phyloP scores from a whole-genome alignment of 805 yeast genomes.

The Schwanniomyces sp. region DNA sequence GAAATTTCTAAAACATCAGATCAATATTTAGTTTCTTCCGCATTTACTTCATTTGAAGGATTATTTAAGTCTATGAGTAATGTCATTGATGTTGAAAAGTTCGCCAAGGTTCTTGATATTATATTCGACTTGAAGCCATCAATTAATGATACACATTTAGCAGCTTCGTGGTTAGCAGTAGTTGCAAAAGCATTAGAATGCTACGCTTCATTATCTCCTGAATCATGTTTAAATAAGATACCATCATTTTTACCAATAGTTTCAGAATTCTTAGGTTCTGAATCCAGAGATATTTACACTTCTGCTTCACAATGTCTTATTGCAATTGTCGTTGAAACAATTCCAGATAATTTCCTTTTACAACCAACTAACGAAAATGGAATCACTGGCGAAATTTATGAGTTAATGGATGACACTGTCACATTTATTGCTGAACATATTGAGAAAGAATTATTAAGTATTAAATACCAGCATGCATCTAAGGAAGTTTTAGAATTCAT shows the following conservation, averaged over 20 bases:
- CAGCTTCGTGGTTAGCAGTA: constrained; percentile 95
- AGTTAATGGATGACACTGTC: constrained; percentile 55
- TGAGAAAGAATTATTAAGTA: constrained; percentile 61
- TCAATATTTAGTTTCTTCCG: constrained; percentile 77
- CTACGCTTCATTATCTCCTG: constrained; percentile 33
- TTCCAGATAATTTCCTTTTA: constrained; percentile 60
- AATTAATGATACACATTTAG: constrained; percentile 75
- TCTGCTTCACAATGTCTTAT: constrained; percentile 87
- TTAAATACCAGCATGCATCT: constrained; percentile 75
- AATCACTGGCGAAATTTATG: constrained; percentile 51
- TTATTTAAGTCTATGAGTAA: constrained; percentile 66
- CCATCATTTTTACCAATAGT: constrained; percentile 52
- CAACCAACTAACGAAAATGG: constrained; percentile 43
- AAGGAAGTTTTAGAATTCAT: constrained; percentile 70
- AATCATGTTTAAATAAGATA: constrained; percentile 52
- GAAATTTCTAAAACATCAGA: constrained; percentile 80
- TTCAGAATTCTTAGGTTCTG: constrained; percentile 66
- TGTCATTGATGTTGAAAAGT: constrained; percentile 61
- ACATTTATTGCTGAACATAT: constrained; percentile 50
- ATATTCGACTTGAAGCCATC: constrained; percentile 82
- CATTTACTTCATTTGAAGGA: constrained; percentile 83
- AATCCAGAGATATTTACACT: constrained; percentile 58
- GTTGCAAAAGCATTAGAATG: constrained; percentile 72
- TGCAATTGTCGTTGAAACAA: constrained; percentile 67
- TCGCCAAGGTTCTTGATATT: constrained; percentile 62